Evolutionary conservation across 257 asterid species (phyloP), one percentile per base, ranked within the genome.

Genomic region (Apocynum venetum): DNA sequence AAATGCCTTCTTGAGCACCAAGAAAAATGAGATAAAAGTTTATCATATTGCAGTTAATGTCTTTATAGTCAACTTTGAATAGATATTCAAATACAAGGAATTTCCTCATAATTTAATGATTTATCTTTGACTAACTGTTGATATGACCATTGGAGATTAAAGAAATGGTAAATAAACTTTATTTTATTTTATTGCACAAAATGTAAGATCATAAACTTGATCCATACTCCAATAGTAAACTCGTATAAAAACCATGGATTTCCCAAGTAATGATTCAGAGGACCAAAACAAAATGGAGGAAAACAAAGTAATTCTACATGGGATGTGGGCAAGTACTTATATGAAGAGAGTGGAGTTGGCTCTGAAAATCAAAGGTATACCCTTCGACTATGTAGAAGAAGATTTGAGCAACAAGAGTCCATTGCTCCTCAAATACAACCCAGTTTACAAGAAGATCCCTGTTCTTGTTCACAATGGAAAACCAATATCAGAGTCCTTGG

Each of bases 321-420:
- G 87, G 60, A 70, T 57, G 49, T 84, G 88, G 88, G 56, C 77
- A 38, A 88, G 88, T 84, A 75, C 86, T 47, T 88, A 52, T 76
- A 82, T 44, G 10, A 80, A 82, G 82, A 83, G 87, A 69, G 88
- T 88, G 11, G 85, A 86, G 74, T 71, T 84, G 70, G 89, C 89
- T 72, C 84, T 86, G 72, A 86, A 84, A 67, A 65, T 84, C 72
- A 88, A 88, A 82, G 88, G 89, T 31, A 83, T 86, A 40, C 76
- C 83, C 9, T 88, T 35, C 71, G 86, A 78, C 9, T 86, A 84
- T 64, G 84, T 88, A 0, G 88, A 85, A 75, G 69, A 82, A 38
- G 82, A 82, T 73, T 13, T 82, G 76, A 55, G 43, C 41, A 78
- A 82, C 71, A 82, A 82, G 60, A 78, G 80, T 56, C 56, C 68